Conservation (phyloP, 2,329 filamentous ascomycete species). For the Phaeosphaeriaceae sp. region DNA sequence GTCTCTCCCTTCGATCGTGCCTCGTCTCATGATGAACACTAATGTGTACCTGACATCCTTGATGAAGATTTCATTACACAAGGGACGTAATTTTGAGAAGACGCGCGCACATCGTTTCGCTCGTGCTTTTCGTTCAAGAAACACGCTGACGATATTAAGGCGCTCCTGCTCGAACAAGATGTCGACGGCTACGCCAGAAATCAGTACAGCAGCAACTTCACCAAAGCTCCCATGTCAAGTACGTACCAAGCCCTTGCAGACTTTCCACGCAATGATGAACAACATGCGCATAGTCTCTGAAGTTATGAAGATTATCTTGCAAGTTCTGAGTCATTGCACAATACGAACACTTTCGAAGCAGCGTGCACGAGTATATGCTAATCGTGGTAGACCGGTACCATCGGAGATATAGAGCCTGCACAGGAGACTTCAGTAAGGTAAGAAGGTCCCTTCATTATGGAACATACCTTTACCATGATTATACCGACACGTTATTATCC, state of each 20-base stretch:
- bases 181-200: not conserved
- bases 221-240: not conserved
- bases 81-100: too few relatives aligned
- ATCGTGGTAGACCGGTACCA: not conserved
- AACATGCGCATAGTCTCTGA: not conserved
- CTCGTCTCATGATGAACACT: too few relatives aligned
- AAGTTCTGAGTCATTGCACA: not conserved
- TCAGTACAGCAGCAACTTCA: not conserved
- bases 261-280: not conserved
- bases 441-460: not conserved
- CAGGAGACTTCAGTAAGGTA: not conserved
- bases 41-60: too few relatives aligned
- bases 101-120: too few relatives aligned
- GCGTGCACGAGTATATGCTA: not conserved
- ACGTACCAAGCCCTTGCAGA: not conserved
- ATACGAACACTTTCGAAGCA: not conserved
- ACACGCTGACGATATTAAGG: too few relatives aligned
- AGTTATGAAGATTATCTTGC: not conserved
- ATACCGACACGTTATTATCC: not conserved
- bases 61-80: too few relatives aligned
- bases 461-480: too few relatives aligned
- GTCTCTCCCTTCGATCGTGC: too few relatives aligned
- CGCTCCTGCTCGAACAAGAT: too few relatives aligned
- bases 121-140: too few relatives aligned
- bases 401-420: not conserved